Conservation (phyloP, 495 filamentous ascomycete species). For the Penicillium mononematosum region DNA sequence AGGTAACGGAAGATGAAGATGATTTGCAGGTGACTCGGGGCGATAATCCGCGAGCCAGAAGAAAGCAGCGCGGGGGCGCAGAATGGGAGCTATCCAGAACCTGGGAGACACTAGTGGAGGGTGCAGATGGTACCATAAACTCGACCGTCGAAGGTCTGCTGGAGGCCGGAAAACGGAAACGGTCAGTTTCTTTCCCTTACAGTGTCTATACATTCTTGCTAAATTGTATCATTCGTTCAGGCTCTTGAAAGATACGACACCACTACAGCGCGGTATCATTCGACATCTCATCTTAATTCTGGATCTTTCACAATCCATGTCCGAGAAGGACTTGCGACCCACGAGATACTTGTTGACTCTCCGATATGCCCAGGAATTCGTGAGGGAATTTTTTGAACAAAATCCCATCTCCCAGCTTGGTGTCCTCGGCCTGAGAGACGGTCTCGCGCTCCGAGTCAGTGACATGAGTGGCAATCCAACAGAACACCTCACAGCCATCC, state of each 20-base stretch:
- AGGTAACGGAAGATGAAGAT: conserved; percentile 80
- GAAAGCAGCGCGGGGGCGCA: conserved; percentile 57
- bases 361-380: conserved; percentile 82
- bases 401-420: conserved; percentile 98
- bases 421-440: conserved; percentile 87
- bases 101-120: conserved; percentile 69
- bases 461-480: conserved; percentile 89
- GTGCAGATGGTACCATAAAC: conserved; percentile 71
- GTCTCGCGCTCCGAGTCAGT: conserved; percentile 77
- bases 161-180: conserved; percentile 72
- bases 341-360: conserved; percentile 79
- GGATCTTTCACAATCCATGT: conserved; percentile 92
- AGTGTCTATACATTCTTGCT: background rate
- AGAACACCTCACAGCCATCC: conserved; percentile 78
- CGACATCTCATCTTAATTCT: conserved; percentile 87
- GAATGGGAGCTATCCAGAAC: conserved; percentile 56
- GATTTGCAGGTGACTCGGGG: conserved; percentile 56
- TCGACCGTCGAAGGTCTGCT: conserved; percentile 65
- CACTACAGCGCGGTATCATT: conserved; percentile 93
- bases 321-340: conserved; percentile 89
- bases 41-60: conserved; percentile 37
- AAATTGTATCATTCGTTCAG: conserved; percentile 36
- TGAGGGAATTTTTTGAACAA: conserved; percentile 95
- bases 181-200: conserved; percentile 44
- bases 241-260: conserved; percentile 86